Evolutionary conservation across 768 basidiomycete species (phyloP).

Genomic region (Psilocybe azurescens): DNA sequence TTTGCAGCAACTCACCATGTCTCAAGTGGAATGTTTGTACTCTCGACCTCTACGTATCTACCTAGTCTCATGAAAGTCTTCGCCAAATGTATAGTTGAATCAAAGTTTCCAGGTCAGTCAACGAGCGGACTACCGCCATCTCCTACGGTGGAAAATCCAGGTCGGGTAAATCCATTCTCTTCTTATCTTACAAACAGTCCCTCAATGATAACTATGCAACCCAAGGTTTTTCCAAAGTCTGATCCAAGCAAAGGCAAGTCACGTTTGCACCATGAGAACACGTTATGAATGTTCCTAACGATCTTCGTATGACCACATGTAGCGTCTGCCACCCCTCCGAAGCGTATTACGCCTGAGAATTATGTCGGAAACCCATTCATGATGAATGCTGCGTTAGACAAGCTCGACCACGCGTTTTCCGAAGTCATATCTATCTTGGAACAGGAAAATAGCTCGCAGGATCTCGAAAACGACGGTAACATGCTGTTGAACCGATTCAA

Average conservation of each 20-base stretch:
- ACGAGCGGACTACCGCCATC: constrained; percentile 44
- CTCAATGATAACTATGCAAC: background rate
- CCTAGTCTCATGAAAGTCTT: background rate
- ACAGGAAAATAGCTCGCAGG: constrained; percentile 43
- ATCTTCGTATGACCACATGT: constrained; percentile 19
- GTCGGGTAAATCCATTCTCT: constrained; percentile 33
- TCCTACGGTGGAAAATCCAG: constrained; percentile 52
- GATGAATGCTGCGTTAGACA: constrained; percentile 45
- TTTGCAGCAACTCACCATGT: constrained; percentile 18
- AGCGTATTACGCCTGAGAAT: constrained; percentile 25
- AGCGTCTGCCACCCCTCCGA: constrained; percentile 29
- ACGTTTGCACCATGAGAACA: background rate
- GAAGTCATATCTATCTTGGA: constrained; percentile 50
- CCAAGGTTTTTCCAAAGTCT: constrained; percentile 53
- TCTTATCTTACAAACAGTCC: background rate
- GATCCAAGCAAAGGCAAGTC: constrained; percentile 42
- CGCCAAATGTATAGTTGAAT: constrained; percentile 30
- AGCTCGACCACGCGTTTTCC: constrained; percentile 47
- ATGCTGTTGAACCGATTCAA: constrained; percentile 43
- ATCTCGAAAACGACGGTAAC: constrained; percentile 37
- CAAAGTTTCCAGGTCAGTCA: constrained; percentile 45
- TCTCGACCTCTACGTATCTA: background rate
- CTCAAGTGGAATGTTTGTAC: constrained; percentile 31
- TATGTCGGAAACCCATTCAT: constrained; percentile 53
- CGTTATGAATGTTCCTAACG: background rate